Conservation (phyloP, 495 filamentous ascomycete genomes). For the Trichocladium uniseriatum region DNA sequence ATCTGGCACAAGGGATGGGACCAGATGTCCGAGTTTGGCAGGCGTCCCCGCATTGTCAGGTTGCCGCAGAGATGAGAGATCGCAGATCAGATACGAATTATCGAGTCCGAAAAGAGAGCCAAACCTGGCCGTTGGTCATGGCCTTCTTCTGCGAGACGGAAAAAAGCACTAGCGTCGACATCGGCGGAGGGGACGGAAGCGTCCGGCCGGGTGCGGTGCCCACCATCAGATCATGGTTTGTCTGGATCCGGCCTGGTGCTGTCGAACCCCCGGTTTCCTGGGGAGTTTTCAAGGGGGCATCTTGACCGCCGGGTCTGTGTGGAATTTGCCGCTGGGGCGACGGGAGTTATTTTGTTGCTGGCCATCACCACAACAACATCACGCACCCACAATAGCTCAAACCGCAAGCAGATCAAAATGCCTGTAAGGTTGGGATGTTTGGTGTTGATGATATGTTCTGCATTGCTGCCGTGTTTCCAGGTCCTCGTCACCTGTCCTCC, state of each 20-base stretch:
- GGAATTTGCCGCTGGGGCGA: background rate
- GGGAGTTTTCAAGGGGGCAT: too few species aligned
- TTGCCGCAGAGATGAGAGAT: background rate
- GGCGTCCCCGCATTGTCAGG: background rate
- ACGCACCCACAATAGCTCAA: too few species aligned
- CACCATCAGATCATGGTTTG: constrained; percentile 12
- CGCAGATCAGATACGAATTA: background rate
- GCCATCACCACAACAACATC: constrained; percentile 3
- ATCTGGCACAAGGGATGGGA: too few species aligned
- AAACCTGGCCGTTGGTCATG: background rate
- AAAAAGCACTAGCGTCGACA: background rate
- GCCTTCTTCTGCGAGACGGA: background rate
- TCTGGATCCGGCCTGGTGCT: constrained; percentile 8
- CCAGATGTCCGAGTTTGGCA: too few species aligned
- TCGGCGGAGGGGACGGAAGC: background rate
- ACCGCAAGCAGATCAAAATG: background rate
- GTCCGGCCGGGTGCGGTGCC: constrained; percentile 8
- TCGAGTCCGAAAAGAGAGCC: background rate
- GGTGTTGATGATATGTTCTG: background rate
- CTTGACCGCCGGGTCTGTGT: constrained; percentile 13
- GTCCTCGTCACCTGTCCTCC: background rate
- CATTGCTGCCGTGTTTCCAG: background rate
- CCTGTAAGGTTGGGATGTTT: background rate
- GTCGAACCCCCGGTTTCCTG: too few species aligned
- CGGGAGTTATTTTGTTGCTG: background rate